These are phyloP conservation scores for Claviceps cyperi DNA, from an alignment of 2,329 filamentous ascomycete species.

Conservation along the genomic window DNA sequence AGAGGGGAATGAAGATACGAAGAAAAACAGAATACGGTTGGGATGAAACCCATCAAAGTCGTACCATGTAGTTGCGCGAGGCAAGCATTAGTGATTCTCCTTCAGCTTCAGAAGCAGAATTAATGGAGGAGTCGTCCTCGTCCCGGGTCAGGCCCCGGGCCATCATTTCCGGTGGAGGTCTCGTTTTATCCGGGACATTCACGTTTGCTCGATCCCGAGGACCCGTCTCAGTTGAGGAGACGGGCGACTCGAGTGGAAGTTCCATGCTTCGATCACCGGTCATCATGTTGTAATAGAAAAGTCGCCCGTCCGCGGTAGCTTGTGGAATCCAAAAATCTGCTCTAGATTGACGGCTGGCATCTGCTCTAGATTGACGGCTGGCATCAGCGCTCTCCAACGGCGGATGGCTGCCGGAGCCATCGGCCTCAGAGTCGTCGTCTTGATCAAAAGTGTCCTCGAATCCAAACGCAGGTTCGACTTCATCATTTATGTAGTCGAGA, in stretches of 20 bases:
- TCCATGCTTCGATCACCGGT: conserved; percentile 93
- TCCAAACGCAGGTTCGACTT: conserved; percentile 47
- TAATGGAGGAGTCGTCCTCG: conserved; percentile 76
- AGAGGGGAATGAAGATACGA: neutral
- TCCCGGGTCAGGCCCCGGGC: conserved; percentile 67
- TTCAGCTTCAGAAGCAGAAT: conserved; percentile 76
- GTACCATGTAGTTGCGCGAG: conserved; percentile 55
- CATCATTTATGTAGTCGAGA: conserved; percentile 43
- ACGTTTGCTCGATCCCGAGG: conserved; percentile 82
- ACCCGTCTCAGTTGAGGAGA: conserved; percentile 64
- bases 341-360: conserved; percentile 54
- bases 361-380: conserved; percentile 62
- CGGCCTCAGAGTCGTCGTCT: conserved; percentile 47
- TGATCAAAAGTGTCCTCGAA: conserved; percentile 56
- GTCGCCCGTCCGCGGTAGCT: conserved; percentile 77
- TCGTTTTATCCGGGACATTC: conserved; percentile 74
- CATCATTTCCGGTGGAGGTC: conserved; percentile 83
- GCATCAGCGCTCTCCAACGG: conserved; percentile 53
- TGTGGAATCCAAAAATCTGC: conserved; percentile 98
- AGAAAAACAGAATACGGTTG: neutral
- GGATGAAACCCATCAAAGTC: conserved; percentile 9
- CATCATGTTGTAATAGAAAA: conserved; percentile 98
- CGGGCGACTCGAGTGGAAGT: conserved; percentile 80
- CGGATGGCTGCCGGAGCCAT: conserved; percentile 39
- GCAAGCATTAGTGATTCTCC: conserved; percentile 55